Evolutionary conservation across 371 early-diverging fungal genomes (phyloP).

Genomic region (Mortierella sp.): DNA sequence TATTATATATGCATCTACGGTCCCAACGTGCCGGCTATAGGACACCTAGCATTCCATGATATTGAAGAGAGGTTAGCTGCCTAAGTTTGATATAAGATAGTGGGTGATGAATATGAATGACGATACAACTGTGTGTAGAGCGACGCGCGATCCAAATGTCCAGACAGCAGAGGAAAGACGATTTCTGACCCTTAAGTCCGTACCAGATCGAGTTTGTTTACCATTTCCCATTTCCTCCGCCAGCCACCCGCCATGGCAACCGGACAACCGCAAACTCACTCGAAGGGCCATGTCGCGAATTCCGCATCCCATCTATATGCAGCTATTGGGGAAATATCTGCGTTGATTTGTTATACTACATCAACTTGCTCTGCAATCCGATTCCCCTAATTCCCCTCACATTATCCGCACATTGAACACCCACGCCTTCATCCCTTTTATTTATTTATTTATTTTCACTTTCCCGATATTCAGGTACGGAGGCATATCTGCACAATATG

Average conservation of each 20-base stretch:
- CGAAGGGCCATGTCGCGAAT: conserved; percentile 5
- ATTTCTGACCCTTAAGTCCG: not conserved
- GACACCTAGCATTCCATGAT: too few species aligned
- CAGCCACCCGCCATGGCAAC: conserved; percentile 3
- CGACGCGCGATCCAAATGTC: too few species aligned
- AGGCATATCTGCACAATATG: not conserved
- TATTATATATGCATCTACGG: too few species aligned
- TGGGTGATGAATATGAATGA: too few species aligned
- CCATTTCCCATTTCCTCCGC: not conserved
- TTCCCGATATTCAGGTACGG: not conserved
- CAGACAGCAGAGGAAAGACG: too few species aligned
- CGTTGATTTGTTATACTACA: not conserved
- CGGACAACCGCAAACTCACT: not conserved
- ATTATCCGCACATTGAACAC: not conserved
- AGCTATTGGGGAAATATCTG: not conserved
- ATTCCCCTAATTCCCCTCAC: not conserved
- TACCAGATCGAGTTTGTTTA: not conserved
- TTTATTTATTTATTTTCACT: not conserved
- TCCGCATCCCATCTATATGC: not conserved
- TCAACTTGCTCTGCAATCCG: not conserved
- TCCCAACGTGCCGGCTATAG: too few species aligned
- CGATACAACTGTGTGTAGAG: too few species aligned
- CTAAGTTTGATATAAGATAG: too few species aligned
- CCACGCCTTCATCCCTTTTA: not conserved
- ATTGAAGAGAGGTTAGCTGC: too few species aligned